phyloP scores from a whole-genome alignment of 116 monocot genomes.

The Zostera marina region DNA sequence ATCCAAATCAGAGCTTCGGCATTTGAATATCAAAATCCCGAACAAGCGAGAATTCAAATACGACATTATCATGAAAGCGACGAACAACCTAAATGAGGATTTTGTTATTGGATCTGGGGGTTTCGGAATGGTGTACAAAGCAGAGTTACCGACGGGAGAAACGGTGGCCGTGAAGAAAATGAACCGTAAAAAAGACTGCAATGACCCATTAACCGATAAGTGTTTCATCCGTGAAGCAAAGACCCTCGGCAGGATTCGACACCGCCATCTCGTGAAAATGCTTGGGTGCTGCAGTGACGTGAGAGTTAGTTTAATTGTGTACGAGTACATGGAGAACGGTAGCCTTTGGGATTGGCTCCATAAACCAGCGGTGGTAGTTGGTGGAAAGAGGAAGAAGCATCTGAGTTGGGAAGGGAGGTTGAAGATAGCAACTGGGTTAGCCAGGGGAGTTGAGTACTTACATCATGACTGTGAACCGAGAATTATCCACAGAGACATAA shows the following conservation, averaged over 20 bases:
- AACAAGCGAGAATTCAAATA: conserved; percentile 50
- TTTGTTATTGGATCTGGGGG: conserved; percentile 71
- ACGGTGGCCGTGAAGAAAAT: conserved; percentile 76
- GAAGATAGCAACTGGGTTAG: conserved; percentile 48
- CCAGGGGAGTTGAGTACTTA: conserved; percentile 69
- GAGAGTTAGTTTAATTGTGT: conserved; percentile 29
- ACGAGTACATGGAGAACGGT: conserved; percentile 95
- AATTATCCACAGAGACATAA: conserved; percentile 72
- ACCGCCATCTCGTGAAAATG: conserved; percentile 83
- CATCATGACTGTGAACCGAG: conserved; percentile 59
- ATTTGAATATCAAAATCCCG: conserved; percentile 25
- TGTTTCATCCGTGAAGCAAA: conserved; percentile 63
- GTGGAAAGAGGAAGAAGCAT: conserved; percentile 28
- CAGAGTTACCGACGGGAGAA: conserved; percentile 50
- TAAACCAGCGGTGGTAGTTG: conserved; percentile 7
- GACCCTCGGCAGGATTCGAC: conserved; percentile 58
- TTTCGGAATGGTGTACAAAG: conserved; percentile 65
- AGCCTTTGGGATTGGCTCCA: conserved; percentile 84
- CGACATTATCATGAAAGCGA: conserved; percentile 60
- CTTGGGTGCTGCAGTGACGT: conserved; percentile 28
- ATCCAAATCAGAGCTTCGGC: conserved; percentile 11
- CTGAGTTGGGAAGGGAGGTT: conserved; percentile 45
- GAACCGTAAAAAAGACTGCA: conserved; percentile 5
- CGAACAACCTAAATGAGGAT: conserved; percentile 47
- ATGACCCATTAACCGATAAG: conserved; percentile 27